Evolutionary conservation across 2,329 filamentous ascomycete species (phyloP).

Genomic region (Trichoderma aggressivum): DNA sequence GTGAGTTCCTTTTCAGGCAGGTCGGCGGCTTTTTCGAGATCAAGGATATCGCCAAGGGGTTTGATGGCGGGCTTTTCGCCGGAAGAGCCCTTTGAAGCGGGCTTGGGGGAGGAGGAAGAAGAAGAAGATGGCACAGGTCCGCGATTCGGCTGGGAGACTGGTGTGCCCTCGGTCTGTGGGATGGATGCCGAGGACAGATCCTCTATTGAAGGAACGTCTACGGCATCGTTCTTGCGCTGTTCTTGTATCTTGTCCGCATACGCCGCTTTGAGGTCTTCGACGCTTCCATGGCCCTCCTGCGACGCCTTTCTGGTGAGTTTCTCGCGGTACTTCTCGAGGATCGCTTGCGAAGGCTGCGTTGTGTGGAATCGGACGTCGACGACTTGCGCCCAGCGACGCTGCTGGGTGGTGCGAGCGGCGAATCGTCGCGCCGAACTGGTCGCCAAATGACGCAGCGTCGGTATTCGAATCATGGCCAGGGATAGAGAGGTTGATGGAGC

Average conservation of each 20-base stretch:
- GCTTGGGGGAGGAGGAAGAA: conserved; percentile 24
- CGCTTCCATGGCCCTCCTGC: conserved; percentile 64
- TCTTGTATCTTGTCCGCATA: conserved; percentile 81
- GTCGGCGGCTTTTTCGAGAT: conserved; percentile 70
- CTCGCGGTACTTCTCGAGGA: conserved; percentile 80
- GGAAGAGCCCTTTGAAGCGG: conserved; percentile 20
- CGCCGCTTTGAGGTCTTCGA: conserved; percentile 73
- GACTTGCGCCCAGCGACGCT: conserved; percentile 86
- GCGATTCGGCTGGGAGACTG: conserved; percentile 36
- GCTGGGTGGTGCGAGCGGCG: conserved; percentile 37
- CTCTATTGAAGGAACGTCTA: conserved; percentile 38
- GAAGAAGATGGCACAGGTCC: conserved; percentile 29
- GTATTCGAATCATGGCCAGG: conserved; percentile 32
- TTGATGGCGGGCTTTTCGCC: conserved; percentile 37
- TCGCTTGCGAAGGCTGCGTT: conserved; percentile 62
- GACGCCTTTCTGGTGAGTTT: conserved; percentile 83
- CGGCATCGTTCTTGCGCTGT: conserved; percentile 65
- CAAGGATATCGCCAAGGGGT: conserved; percentile 57
- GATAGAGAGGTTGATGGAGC: not conserved
- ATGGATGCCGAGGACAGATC: conserved; percentile 21
- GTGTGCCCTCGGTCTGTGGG: conserved; percentile 37
- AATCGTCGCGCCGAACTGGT: conserved; percentile 29
- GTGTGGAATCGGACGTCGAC: conserved; percentile 88
- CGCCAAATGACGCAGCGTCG: conserved; percentile 47
- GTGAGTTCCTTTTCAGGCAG: conserved; percentile 81